Evolutionary conservation across 2,329 filamentous ascomycete genomes (phyloP), one percentile per base, ranked within the genome.

Genomic region (Colletotrichum sp.): DNA sequence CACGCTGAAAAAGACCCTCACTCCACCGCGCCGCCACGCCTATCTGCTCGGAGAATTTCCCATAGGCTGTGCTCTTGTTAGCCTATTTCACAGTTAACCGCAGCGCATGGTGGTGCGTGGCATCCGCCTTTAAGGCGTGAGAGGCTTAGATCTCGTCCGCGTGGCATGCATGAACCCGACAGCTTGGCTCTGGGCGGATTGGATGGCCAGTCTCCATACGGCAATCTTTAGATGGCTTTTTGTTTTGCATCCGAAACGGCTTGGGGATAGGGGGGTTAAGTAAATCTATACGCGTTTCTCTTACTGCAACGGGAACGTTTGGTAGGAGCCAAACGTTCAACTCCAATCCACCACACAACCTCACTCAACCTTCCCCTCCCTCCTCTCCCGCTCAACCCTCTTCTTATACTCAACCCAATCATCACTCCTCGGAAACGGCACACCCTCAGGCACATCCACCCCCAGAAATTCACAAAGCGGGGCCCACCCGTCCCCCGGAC

Each of bases 391-490:
- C 66, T 79, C 68, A n/a, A 80, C 78, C 66, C 66, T 71, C 73
- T 79, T 79, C 77, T 82, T 83, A 36, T 81, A 83, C 66, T 72
- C 79, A 7, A 75, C 68, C 82, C 82, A 83, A 57, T 82, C 82
- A 67, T 83, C 82, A 36, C 77, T 80, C 44, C 80, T 78, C 2
- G 82, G 82, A 16, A 81, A 83, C 7, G 78, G 73, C 25, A 68
- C 68, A 6, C 44, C 44, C 44, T 78, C 61, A 3, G 81, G 81
- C 28, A 80, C 68, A 12, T 76, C 67, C 8, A 79, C 28, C 8
- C 79, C 80, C 36, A 83, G 69, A 25, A 82, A 82, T 48, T 72
- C 76, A 55, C 82, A 82, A 11, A 83, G 73, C 19, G 80, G 80
- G 3, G 7, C 79, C 82, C 82, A 83, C 1, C 82, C 82, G 39